Percentiles rank a stretch among this genome's conserved stretches.
Conservation (phyloP, 2,329 filamentous ascomycete genomes). For the Septoria linicola region DNA sequence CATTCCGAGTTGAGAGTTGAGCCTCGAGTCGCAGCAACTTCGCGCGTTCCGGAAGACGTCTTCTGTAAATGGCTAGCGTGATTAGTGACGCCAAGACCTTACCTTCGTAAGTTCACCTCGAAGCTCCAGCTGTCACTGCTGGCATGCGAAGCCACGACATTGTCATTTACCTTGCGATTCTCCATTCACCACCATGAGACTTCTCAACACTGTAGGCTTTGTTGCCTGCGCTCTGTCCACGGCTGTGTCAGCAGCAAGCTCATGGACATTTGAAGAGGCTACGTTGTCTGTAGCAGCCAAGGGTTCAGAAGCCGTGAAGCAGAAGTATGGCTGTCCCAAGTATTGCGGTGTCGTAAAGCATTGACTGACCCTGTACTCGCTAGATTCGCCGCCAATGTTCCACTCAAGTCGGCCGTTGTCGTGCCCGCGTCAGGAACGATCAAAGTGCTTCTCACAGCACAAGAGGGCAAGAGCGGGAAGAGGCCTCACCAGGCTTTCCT, state of each 20-base stretch:
- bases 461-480: slow-evolving; percentile 74
- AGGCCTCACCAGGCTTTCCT: slow-evolving; percentile 94
- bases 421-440: slow-evolving; percentile 65
- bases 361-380: neutral
- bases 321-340: slow-evolving; percentile 49
- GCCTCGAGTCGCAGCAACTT: too few relatives aligned
- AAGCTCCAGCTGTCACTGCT: neutral
- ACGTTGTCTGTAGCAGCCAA: slow-evolving; percentile 64
- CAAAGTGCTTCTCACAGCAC: slow-evolving; percentile 78
- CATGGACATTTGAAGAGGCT: slow-evolving; percentile 74
- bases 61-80: neutral
- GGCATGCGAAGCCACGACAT: neutral
- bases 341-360: neutral
- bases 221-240: slow-evolving; percentile 22
- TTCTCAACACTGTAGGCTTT: slow-evolving; percentile 22
- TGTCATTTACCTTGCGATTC: neutral
- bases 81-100: neutral
- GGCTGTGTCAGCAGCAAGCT: slow-evolving; percentile 49
- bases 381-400: slow-evolving; percentile 13
- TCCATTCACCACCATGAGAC: slow-evolving; percentile 29
- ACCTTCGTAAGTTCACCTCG: too few relatives aligned
- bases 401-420: slow-evolving; percentile 52
- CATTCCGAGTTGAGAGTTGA: too few relatives aligned
- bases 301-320: slow-evolving; percentile 56
- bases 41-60: too few relatives aligned